These are phyloP conservation scores for Neoscytalidium dimidiatum DNA, from an alignment of 2,329 filamentous ascomycete genomes.

Conservation along the genomic window DNA sequence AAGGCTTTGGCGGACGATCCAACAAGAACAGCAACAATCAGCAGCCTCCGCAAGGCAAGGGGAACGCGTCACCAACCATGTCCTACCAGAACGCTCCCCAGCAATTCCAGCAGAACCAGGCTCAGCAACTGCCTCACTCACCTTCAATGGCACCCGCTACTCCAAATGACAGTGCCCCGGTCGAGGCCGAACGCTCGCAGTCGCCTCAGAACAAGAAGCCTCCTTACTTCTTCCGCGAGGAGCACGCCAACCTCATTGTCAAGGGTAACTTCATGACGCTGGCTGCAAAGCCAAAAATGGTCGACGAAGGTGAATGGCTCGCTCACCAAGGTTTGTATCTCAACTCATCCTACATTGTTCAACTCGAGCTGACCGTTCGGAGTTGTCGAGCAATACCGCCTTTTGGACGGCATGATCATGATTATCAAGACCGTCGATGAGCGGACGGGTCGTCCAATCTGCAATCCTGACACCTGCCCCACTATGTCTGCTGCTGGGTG, in stretches of 20 bases:
- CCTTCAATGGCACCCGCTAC: constrained; percentile 42
- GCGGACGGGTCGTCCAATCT: constrained; percentile 72
- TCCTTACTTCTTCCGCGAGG: constrained; percentile 73
- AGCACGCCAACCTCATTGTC: constrained; percentile 82
- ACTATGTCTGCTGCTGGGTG: constrained; percentile 94
- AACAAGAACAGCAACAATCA: constrained; percentile 43
- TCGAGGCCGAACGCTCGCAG: constrained; percentile 28
- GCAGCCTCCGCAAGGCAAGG: constrained; percentile 29
- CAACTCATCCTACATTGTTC: constrained; percentile 28
- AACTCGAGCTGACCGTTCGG: constrained; percentile 25
- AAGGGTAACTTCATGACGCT: constrained; percentile 98
- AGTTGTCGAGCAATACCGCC: constrained; percentile 92
- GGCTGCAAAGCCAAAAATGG: constrained; percentile 87
- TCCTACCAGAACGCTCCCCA: constrained; percentile 25
- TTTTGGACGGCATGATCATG: constrained; percentile 85
- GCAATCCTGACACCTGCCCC: constrained; percentile 80
- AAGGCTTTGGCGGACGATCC: constrained; percentile 45
- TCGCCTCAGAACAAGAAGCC: constrained; percentile 62
- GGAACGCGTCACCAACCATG: constrained; percentile 13
- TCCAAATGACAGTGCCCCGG: constrained; percentile 25
- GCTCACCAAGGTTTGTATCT: constrained; percentile 76
- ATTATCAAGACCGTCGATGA: constrained; percentile 86
- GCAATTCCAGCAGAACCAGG: constrained; percentile 36
- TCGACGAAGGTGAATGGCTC: constrained; percentile 93
- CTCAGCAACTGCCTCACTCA: constrained; percentile 40